phyloP scores from a whole-genome alignment of 129 eudicot genomes.

The Pittosporum tobira region DNA sequence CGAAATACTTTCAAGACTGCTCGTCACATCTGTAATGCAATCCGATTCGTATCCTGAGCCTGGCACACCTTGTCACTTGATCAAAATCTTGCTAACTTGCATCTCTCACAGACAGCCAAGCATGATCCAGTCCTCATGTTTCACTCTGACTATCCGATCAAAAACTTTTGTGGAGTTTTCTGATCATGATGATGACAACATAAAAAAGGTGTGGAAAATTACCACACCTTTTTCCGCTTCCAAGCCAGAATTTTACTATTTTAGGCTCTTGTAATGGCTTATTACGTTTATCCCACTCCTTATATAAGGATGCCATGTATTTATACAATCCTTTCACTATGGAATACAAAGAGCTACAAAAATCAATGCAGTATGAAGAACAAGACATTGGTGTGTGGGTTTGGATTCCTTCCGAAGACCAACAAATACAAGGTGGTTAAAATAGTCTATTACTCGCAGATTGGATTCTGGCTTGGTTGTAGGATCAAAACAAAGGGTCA shows the following conservation, averaged over 20 bases:
- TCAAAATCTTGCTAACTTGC: constrained; percentile 25
- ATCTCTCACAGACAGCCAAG: constrained; percentile 14
- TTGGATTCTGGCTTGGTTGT: no score
- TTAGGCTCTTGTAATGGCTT: constrained; percentile 57
- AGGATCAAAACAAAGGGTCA: no score
- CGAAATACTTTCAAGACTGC: constrained; percentile 45
- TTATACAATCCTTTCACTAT: constrained; percentile 55
- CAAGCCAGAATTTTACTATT: constrained; percentile 46
- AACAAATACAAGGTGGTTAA: constrained; percentile 24
- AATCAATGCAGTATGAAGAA: neutral
- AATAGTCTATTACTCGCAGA: constrained; percentile 5
- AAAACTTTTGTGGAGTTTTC: no score
- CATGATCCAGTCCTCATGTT: constrained; percentile 33
- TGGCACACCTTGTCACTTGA: constrained; percentile 34
- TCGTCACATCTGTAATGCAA: constrained; percentile 38
- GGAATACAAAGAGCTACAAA: constrained; percentile 24
- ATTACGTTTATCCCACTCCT: constrained; percentile 36
- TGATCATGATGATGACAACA: constrained; percentile 2
- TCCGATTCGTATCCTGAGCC: constrained; percentile 37
- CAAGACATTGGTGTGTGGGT: constrained; percentile 17
- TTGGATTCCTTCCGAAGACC: constrained; percentile 18
- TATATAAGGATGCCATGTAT: constrained; percentile 32
- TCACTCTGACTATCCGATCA: constrained; percentile 43
- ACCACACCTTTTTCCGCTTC: constrained; percentile 29
- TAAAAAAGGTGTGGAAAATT: constrained; percentile 15